phyloP scores from a whole-genome alignment of 345 rosid species.

The Rhodomyrtus tomentosa region DNA sequence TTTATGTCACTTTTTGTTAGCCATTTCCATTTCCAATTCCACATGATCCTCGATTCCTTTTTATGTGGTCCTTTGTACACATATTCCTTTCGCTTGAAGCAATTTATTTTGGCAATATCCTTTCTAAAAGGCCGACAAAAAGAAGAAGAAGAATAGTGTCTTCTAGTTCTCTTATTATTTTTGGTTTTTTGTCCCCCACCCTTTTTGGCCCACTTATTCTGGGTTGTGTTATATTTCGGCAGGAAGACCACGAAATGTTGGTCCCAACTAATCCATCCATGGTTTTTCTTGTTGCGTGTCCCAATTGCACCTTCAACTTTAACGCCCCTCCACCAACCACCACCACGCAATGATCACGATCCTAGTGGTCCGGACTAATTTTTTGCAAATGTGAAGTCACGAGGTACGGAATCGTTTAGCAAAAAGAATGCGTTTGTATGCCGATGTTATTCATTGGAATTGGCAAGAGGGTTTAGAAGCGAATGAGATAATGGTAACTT shows the following conservation, averaged over 20 bases:
- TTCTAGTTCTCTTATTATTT: background rate
- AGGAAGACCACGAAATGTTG: background rate
- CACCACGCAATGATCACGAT: background rate
- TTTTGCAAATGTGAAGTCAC: background rate
- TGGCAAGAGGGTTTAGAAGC: background rate
- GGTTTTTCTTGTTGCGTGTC: background rate
- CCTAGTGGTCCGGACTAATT: background rate
- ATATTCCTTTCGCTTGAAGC: background rate
- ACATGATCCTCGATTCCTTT: background rate
- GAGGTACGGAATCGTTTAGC: background rate
- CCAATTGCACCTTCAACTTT: background rate
- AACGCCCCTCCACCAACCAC: background rate
- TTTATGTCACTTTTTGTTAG: background rate
- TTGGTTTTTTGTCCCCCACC: background rate
- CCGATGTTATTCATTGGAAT: background rate
- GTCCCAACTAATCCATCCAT: background rate
- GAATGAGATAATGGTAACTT: background rate
- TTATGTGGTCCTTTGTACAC: background rate
- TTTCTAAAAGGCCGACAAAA: background rate
- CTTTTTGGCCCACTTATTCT: background rate
- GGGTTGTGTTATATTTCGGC: background rate
- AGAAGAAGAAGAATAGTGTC: background rate
- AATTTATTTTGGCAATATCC: background rate
- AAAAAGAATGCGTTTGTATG: background rate
- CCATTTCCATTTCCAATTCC: background rate